phyloP scores from a whole-genome alignment of 1,139 yeast genomes.

The Groenewaldozyma sp. region DNA sequence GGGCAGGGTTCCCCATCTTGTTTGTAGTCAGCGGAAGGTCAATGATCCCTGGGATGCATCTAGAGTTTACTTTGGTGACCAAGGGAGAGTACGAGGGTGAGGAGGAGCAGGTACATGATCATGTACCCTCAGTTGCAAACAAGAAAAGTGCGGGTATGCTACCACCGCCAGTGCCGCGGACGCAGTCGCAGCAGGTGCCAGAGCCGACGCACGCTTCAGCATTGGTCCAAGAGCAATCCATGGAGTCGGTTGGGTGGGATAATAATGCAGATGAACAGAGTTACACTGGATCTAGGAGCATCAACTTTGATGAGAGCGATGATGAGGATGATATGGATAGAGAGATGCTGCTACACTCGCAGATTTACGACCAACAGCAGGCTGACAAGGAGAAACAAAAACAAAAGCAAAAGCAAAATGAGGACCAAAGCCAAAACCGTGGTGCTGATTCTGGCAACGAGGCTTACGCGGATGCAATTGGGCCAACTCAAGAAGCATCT shows the following conservation, averaged over 20 bases:
- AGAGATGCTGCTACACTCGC: not conserved
- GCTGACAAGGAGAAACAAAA: not conserved
- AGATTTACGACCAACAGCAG: not conserved
- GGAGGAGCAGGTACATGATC: conserved; percentile 7
- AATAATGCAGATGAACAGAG: not conserved
- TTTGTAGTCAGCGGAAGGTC: conserved; percentile 14
- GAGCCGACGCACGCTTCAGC: not conserved
- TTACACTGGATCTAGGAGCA: too few relatives aligned
- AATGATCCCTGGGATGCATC: conserved; percentile 12
- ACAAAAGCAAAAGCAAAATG: not conserved
- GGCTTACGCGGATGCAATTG: conserved; percentile 13
- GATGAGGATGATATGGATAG: not conserved
- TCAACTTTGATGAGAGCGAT: too few relatives aligned
- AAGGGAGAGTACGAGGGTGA: conserved; percentile 7
- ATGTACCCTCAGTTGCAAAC: conserved; percentile 2
- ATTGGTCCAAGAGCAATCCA: not conserved
- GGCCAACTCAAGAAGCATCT: conserved; percentile 23
- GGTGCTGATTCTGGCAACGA: conserved; percentile 7
- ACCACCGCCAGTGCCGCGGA: not conserved
- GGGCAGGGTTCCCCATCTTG: conserved; percentile 22
- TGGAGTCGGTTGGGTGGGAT: not conserved
- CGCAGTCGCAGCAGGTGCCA: not conserved
- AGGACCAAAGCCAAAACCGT: conserved; percentile 9
- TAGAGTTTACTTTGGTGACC: conserved; percentile 15
- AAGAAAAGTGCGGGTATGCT: conserved; percentile 3